Evolutionary conservation across 345 rosid species (phyloP), one percentile per base, ranked within the genome.

Genomic region (Aquilaria yunnanensis): DNA sequence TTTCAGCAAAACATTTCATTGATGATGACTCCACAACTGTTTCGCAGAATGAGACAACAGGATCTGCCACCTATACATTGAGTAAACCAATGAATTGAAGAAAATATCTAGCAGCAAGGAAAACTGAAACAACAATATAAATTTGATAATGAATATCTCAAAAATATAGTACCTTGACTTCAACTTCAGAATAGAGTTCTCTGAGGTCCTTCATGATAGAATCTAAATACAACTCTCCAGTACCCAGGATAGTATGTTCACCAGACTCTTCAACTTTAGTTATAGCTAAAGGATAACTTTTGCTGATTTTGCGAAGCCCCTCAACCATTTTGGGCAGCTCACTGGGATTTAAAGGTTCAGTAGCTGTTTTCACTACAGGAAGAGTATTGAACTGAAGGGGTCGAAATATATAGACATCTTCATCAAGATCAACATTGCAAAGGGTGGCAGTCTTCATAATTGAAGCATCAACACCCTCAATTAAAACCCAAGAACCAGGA

Each of bases 261-360:
- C 99, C 99, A 53, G 96, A 90, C 77, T 94, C 97, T 74, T 94
- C 97, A 51, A 87, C 97, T 75, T 94, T 94, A 14, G 97, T 94
- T 54, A 94, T 90, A 34, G 99, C 97, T 61, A 90, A 85, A 56
- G 99, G 99, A 81, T 94, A 90, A 82, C 96, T 94, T 78, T 94
- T 88, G 74, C 97, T 90, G 66, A 94, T 94, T 77, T 94, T 90
- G 78, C 99, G 82, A 48, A 94, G 85, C 63, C 99, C 99, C 82
- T 94, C 99, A 78, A 94, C 97, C 99, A 94, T 90, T 79, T 90
- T 94, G 50, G 99, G 99, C 74, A 90, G 72, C 83, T 94, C 97
- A 73, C 97, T 94, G 48, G 97, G 96, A 80, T 94, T 90, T 74
- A 90, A 68, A 69, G 99, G 99, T 78, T 94, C 99, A 10, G 99